A percentile compares a stretch with the other conserved stretches of the same genome.
Evolutionary conservation across 2,329 filamentous ascomycete genomes (phyloP).

Genomic region (Alternaria rosae): DNA sequence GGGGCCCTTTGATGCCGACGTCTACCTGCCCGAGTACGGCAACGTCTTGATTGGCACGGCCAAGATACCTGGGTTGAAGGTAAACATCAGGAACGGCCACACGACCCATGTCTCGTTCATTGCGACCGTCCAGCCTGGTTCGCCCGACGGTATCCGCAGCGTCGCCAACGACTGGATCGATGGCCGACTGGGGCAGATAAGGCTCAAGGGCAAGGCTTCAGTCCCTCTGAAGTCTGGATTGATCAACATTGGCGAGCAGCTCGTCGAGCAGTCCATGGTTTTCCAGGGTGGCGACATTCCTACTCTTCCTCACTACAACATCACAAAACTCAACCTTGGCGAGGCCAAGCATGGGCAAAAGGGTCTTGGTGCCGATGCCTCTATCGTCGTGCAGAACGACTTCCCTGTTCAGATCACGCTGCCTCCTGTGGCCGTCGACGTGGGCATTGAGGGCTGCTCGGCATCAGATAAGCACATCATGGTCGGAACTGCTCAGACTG

Average conservation of each 20-base stretch:
- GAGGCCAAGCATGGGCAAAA: conserved; percentile 68
- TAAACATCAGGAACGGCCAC: conserved; percentile 80
- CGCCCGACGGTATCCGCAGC: conserved; percentile 76
- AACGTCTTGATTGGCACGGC: conserved; percentile 80
- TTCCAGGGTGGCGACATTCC: conserved; percentile 81
- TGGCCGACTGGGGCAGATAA: conserved; percentile 74
- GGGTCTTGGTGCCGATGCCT: conserved; percentile 82
- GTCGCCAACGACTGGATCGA: conserved; percentile 90
- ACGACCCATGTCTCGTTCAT: conserved; percentile 81
- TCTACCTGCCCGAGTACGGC: conserved; percentile 84
- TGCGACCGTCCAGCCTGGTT: conserved; percentile 76
- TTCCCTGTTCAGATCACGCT: conserved; percentile 80
- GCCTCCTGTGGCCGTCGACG: conserved; percentile 82
- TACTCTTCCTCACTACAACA: conserved; percentile 79
- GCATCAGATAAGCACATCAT: conserved; percentile 75
- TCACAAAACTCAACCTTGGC: conserved; percentile 79
- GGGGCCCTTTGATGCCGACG: conserved; percentile 72
- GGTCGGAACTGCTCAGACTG: conserved; percentile 78
- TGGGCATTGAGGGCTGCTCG: conserved; percentile 83
- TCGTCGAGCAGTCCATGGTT: conserved; percentile 74
- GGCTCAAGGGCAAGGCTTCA: conserved; percentile 75
- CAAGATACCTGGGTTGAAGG: conserved; percentile 74
- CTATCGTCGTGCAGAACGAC: conserved; percentile 74
- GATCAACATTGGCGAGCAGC: conserved; percentile 78
- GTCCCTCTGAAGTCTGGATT: conserved; percentile 81